Percentiles rank a stretch among this genome's conserved stretches.
These are phyloP conservation scores for Carpinus fangiana DNA, from an alignment of 306 rosid genomes.

Conservation along the genomic window DNA sequence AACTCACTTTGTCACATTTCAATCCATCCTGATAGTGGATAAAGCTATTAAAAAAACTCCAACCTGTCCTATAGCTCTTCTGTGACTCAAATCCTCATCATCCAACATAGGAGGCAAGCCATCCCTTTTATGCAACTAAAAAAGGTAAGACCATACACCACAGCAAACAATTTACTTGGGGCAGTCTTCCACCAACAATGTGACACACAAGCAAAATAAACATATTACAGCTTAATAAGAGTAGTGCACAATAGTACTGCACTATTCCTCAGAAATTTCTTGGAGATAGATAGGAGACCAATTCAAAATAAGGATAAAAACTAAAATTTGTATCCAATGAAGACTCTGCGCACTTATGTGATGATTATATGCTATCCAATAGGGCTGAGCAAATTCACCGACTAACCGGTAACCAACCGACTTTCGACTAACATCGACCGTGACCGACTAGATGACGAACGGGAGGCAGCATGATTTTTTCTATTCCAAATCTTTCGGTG, in stretches of 20 bases:
- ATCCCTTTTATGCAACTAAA: neutral
- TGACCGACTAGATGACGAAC: no score
- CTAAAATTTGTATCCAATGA: neutral
- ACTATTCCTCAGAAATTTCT: neutral
- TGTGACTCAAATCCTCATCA: neutral
- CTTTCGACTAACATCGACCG: no score
- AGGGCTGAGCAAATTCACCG: no score
- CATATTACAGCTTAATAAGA: neutral
- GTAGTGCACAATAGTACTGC: neutral
- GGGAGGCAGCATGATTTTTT: no score
- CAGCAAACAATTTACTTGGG: neutral
- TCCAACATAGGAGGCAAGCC: constrained; percentile 1
- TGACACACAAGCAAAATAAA: neutral
- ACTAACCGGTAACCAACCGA: no score
- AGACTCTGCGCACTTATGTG: neutral
- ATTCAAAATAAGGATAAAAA: neutral
- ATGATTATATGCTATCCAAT: neutral
- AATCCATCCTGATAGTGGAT: neutral
- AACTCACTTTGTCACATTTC: neutral
- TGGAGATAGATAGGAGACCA: neutral
- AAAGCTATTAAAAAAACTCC: constrained; percentile 1
- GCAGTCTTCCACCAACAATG: constrained; percentile 1
- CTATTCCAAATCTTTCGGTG: no score
- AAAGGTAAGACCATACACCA: neutral
- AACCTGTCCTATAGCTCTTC: constrained; percentile 8